Evolutionary conservation across 2,329 filamentous ascomycete species (phyloP).

Genomic region (Cladophialophora exuberans): DNA sequence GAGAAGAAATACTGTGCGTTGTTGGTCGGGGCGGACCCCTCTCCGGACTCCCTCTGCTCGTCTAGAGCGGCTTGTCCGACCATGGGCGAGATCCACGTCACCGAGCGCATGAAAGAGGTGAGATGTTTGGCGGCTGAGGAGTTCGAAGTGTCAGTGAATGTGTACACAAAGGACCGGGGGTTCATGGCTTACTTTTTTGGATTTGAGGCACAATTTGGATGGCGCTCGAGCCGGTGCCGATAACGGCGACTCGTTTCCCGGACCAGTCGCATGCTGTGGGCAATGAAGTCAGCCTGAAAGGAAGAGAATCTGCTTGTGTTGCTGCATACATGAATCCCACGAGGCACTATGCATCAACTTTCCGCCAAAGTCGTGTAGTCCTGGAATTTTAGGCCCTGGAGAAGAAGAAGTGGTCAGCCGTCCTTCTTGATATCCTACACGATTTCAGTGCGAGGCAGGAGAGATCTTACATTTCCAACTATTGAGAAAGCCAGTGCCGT

Average conservation of each 20-base stretch:
- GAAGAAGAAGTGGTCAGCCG: too few relatives aligned
- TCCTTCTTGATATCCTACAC: too few relatives aligned
- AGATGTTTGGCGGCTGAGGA: conserved; percentile 34
- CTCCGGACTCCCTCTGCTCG: conserved; percentile 24
- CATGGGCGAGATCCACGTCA: conserved; percentile 36
- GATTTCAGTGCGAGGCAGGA: too few relatives aligned
- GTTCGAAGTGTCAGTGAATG: background rate
- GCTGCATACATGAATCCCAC: conserved; percentile 39
- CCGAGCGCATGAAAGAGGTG: conserved; percentile 36
- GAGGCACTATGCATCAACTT: conserved; percentile 38
- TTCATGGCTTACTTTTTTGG: conserved; percentile 23
- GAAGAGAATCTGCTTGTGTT: too few relatives aligned
- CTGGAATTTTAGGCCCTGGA: conserved; percentile 42
- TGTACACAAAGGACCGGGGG: background rate
- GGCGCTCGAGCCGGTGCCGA: conserved; percentile 19
- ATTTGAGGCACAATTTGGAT: conserved; percentile 40
- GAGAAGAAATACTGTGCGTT: conserved; percentile 25
- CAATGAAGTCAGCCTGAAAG: too few relatives aligned
- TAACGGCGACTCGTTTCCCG: conserved; percentile 25
- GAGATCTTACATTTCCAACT: conserved; percentile 50
- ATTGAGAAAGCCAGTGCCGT: conserved; percentile 46
- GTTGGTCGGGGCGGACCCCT: conserved; percentile 16
- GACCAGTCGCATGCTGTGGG: background rate
- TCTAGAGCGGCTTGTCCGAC: conserved; percentile 25
- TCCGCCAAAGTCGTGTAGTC: conserved; percentile 41